Base-by-base conservation (phyloP, 495 filamentous ascomycete genomes). In the Xylaria cubensis region DNA sequence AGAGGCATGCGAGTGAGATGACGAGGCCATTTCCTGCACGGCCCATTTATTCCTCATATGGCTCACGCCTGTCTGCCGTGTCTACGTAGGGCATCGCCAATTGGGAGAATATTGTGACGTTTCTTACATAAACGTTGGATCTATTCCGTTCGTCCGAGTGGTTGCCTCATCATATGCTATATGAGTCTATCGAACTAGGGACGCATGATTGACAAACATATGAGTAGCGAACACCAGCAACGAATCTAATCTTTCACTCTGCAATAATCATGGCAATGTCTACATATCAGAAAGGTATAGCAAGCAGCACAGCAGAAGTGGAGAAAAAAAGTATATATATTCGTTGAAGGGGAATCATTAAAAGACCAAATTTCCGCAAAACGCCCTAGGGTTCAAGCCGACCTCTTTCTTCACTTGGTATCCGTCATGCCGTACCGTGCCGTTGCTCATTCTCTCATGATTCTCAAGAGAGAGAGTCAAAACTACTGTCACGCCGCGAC, bases 251-350 rank as follows among this genome's bases (percentile, higher is more conserved):
- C 58, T 61, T 61, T 41, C 58, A 13, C 3, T 36, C 15, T 36
- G 13, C 7, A 61, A 3, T 21, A 21, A n/a, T 61, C 32, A 39
- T 21, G 1, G 34, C 4, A 3, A 19, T 59, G 4, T 34, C 13
- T 3, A 17, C 2, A 59, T 2, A 36, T 19, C 26, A n/a, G 15
- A 29, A 15, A 32, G 26, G 13, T 10, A 32, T 2, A 21, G 32
- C 39, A n/a, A 21, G 58, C 58, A 41, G 32, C 69, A 69, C 46
- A 34, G 69, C 65, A 62, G 44, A 41, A 73, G 56, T 62, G 32
- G 19, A 59, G 41, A 41, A 44, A 10, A 62, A 55, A 44, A 69
- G 19, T 62, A n/a, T 58, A n/a, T 58, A 48, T 72, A 53, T 66
- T 42, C 70, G 24, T 55, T 21, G 62, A 65, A 66, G 36, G 56